A percentile compares a stretch with the other conserved stretches of the same genome.
Evolutionary conservation across 805 yeast genomes (phyloP).

Genomic region (Huiozyma naganishii): DNA sequence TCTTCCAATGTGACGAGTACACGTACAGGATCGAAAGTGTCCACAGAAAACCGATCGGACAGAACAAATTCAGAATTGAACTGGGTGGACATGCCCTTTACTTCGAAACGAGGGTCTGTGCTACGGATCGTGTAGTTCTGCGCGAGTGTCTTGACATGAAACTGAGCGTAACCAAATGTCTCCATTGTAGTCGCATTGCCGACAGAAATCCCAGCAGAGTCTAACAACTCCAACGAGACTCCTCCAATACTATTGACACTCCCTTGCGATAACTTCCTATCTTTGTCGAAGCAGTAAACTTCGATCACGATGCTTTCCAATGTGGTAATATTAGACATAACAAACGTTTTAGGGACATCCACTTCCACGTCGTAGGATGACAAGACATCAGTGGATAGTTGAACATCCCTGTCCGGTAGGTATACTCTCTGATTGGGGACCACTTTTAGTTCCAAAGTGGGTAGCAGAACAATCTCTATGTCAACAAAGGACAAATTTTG

Average conservation of each 20-base stretch:
- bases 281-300: conserved; percentile 49
- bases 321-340: conserved; percentile 30
- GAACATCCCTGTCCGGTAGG: conserved; percentile 26
- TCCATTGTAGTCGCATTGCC: conserved; percentile 56
- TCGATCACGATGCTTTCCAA: conserved; percentile 53
- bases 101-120: conserved; percentile 14
- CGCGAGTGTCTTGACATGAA: conserved; percentile 22
- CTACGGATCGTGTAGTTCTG: conserved; percentile 9
- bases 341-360: conserved; percentile 12
- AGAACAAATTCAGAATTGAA: conserved; percentile 18
- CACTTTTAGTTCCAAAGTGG: conserved; percentile 34
- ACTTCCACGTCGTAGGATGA: conserved; percentile 14
- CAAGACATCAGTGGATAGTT: conserved; percentile 20
- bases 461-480: conserved; percentile 47
- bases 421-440: conserved; percentile 51
- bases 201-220: conserved; percentile 7
- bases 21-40: conserved; percentile 5
- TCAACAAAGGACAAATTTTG: conserved; percentile 39
- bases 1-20: not conserved
- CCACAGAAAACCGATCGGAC: conserved; percentile 8
- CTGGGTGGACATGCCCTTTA: conserved; percentile 15
- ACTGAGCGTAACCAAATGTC: conserved; percentile 74
- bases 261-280: conserved; percentile 14
- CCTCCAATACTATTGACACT: conserved; percentile 32
- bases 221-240: conserved; percentile 39